These are phyloP conservation scores for Septoria petroselini DNA, from an alignment of 2,329 filamentous ascomycete genomes.

Conservation along the genomic window DNA sequence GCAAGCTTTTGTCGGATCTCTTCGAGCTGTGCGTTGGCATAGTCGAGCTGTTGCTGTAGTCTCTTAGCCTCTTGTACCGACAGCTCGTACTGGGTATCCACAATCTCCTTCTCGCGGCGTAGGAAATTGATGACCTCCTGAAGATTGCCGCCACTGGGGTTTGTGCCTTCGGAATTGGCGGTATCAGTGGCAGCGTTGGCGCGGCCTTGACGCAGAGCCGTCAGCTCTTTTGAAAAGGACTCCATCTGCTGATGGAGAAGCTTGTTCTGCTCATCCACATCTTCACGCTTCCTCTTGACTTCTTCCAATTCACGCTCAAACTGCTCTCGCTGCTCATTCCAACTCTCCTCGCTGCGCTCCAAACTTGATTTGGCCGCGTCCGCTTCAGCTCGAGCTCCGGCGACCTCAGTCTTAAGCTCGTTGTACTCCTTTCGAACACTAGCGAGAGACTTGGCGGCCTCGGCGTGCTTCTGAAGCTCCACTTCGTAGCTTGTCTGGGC, in stretches of 20 bases:
- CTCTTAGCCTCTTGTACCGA: conserved; percentile 85
- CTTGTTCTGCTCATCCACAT: conserved; percentile 84
- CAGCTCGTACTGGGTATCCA: conserved; percentile 92
- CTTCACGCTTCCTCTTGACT: conserved; percentile 73
- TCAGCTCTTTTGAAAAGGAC: conserved; percentile 69
- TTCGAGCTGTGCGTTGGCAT: conserved; percentile 82
- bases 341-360: conserved; percentile 78
- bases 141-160: conserved; percentile 59
- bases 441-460: conserved; percentile 84
- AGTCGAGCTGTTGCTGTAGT: conserved; percentile 84
- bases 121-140: conserved; percentile 90
- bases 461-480: conserved; percentile 90
- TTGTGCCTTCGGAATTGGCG: conserved; percentile 45
- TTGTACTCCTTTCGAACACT: conserved; percentile 76
- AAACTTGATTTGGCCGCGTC: conserved; percentile 80
- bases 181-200: conserved; percentile 49
- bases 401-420: conserved; percentile 73
- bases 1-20: conserved; percentile 84
- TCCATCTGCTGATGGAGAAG: conserved; percentile 87
- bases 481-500: conserved; percentile 94
- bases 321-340: conserved; percentile 75
- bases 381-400: conserved; percentile 72
- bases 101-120: conserved; percentile 92
- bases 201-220: conserved; percentile 73
- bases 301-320: conserved; percentile 83